Conservation (phyloP, 495 filamentous ascomycete species). For the Talaromyces liani region DNA sequence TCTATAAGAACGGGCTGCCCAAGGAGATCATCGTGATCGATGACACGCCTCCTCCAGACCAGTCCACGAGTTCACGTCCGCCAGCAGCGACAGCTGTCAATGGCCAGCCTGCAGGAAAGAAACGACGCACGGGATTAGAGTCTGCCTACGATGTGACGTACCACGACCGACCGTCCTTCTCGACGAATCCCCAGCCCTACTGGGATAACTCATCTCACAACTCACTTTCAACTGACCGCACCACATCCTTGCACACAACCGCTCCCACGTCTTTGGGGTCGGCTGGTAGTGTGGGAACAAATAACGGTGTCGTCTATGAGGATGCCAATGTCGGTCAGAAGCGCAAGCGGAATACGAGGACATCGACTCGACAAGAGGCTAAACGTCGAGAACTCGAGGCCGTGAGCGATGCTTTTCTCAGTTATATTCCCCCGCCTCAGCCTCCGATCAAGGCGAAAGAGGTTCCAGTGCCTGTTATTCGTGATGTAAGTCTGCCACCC, state of each 20-base stretch:
- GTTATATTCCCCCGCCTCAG: constrained; percentile 76
- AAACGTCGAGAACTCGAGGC: constrained; percentile 63
- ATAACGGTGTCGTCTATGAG: constrained; percentile 46
- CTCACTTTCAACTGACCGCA: constrained; percentile 77
- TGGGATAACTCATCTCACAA: constrained; percentile 56
- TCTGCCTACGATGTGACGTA: constrained; percentile 59
- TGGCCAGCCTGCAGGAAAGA: constrained; percentile 53
- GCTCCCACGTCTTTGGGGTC: constrained; percentile 86
- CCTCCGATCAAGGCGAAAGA: constrained; percentile 89
- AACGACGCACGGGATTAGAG: constrained; percentile 53
- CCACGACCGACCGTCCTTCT: constrained; percentile 54
- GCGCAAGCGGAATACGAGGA: constrained; percentile 74
- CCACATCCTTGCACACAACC: constrained; percentile 79
- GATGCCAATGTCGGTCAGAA: constrained; percentile 65
- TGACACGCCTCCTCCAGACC: constrained; percentile 70
- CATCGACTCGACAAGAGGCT: constrained; percentile 71
- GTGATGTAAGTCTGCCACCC: constrained; percentile 58
- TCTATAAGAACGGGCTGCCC: constrained; percentile 88
- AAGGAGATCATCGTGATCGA: constrained; percentile 95
- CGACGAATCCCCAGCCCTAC: constrained; percentile 63
- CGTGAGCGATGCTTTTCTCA: constrained; percentile 62
- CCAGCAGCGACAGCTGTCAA: constrained; percentile 15
- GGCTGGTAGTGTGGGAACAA: constrained; percentile 54
- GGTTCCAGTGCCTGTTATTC: constrained; percentile 72
- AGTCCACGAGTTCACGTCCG: constrained; percentile 23